phyloP scores from a whole-genome alignment of 1,284 basidiomycete genomes.

The Vanrija pseudolonga region DNA sequence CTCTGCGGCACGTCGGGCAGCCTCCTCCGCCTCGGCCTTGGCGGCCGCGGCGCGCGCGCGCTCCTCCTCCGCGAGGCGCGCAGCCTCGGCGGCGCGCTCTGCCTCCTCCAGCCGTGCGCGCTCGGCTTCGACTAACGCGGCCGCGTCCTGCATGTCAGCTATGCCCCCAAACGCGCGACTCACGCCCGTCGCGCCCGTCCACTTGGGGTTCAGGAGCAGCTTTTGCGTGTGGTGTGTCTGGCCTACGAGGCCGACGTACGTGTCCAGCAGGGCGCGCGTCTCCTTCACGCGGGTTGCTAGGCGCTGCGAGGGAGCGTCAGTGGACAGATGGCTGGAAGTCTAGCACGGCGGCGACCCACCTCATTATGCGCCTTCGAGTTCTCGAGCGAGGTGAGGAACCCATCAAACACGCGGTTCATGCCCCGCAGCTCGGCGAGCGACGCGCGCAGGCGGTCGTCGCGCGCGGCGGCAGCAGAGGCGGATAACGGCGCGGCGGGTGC shows the following conservation, averaged over 20 bases:
- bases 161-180: constrained; percentile 12
- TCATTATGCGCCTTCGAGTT: constrained; percentile 42
- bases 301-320: constrained; percentile 22
- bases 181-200: constrained; percentile 45
- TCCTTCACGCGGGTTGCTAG: constrained; percentile 41
- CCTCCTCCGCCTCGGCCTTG: constrained; percentile 16
- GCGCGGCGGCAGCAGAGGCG: not conserved
- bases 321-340: not conserved
- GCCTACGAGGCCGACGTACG: constrained; percentile 43
- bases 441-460: constrained; percentile 28
- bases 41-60: not conserved
- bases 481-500: not conserved
- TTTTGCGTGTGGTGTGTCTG: constrained; percentile 46
- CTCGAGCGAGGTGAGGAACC: constrained; percentile 39
- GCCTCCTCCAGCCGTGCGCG: constrained; percentile 4
- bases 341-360: constrained; percentile 23
- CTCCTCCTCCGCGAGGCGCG: constrained; percentile 6
- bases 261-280: constrained; percentile 40
- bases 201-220: constrained; percentile 37
- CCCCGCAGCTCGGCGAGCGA: constrained; percentile 41
- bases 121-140: constrained; percentile 24
- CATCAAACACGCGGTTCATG: constrained; percentile 48
- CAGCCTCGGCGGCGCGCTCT: constrained; percentile 13
- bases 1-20: constrained; percentile 7
- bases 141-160: constrained; percentile 27